Evolutionary conservation across 768 basidiomycete species (phyloP).

Genomic region (Fomitopsis serialis): DNA sequence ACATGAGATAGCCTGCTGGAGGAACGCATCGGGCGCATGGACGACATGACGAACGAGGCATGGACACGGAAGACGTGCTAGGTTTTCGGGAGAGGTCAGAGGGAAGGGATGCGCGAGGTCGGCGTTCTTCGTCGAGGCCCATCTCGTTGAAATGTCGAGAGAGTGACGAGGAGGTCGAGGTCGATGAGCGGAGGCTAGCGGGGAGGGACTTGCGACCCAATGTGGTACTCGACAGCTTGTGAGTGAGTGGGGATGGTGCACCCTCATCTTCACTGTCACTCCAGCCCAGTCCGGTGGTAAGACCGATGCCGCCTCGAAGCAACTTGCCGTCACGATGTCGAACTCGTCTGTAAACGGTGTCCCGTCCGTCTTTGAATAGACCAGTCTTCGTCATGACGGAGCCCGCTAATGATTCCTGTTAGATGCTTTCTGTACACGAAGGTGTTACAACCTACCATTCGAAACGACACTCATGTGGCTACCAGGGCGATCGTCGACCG

Average conservation of each 20-base stretch:
- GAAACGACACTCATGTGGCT: constrained; percentile 18
- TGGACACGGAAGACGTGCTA: constrained; percentile 7
- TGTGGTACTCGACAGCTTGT: constrained; percentile 25
- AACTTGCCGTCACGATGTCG: constrained; percentile 34
- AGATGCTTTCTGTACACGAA: background rate
- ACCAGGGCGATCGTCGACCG: constrained; percentile 14
- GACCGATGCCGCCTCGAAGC: constrained; percentile 31
- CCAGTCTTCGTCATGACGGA: constrained; percentile 30
- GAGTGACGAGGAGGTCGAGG: constrained; percentile 21
- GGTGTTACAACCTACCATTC: background rate
- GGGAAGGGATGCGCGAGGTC: background rate
- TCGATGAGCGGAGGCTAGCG: constrained; percentile 7
- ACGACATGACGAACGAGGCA: constrained; percentile 13
- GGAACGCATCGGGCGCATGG: constrained; percentile 11
- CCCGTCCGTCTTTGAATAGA: constrained; percentile 31
- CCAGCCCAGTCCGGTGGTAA: constrained; percentile 39
- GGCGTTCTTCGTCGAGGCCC: background rate
- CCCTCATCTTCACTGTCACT: constrained; percentile 41
- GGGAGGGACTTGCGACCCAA: constrained; percentile 17
- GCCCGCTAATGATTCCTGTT: constrained; percentile 2
- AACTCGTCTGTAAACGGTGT: constrained; percentile 27
- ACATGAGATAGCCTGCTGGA: constrained; percentile 6
- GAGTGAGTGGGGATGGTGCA: constrained; percentile 33
- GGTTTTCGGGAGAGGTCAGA: background rate
- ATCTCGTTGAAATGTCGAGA: constrained; percentile 13